Evolutionary conservation across 192 early-diverging fungal species (phyloP), one percentile per base, ranked within the genome.

Genomic region (Backusella luteola): DNA sequence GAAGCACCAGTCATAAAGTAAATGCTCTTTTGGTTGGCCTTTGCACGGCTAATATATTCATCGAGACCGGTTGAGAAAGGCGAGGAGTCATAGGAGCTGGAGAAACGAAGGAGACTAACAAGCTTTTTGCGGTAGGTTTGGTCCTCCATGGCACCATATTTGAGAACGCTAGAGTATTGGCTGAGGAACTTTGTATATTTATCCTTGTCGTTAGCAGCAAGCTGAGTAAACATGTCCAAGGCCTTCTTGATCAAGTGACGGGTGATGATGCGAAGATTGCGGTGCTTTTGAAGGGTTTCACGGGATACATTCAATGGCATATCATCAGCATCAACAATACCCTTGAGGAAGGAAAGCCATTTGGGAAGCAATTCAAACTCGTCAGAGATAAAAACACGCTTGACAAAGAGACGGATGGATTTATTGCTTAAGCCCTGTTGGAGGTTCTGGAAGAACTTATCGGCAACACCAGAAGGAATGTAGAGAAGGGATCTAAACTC

Each of bases 301-400:
- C 98, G 92, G 6, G 97, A 99, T 19, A 99, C 96, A 75, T 98
- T 98, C 66, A 99, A 85, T n/a, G 98, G 97, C 72, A 98, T 84
- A 78, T 99, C 97, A 81, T 98, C 97, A 1, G 94, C 93, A 85
- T 99, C 98, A 14, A 99, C 93, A 49, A 99, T 83, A 44, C 94
- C 98, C 84, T 93, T 92, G 78, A 99, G 74, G 85, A 99, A 99
- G n/a, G 87, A 86, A 29, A 99, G 88, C 90, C 91, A 99, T 73
- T 91, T 88, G 56, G 98, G 97, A 72, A 99, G 82, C 69, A 99
- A 92, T 41, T 94, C 93, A 44, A 92, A 87, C 39, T 98, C 97
- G 67, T 98, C 95, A 68, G 97, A 98, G 77, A 99, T 98, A 82
- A 99, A 97, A 14, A 99, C 96, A 67, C 95, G 92, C 77, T 94